Evolutionary conservation across 768 basidiomycete genomes (phyloP), one percentile per base, ranked within the genome.

Genomic region (Collybia mongolica): DNA sequence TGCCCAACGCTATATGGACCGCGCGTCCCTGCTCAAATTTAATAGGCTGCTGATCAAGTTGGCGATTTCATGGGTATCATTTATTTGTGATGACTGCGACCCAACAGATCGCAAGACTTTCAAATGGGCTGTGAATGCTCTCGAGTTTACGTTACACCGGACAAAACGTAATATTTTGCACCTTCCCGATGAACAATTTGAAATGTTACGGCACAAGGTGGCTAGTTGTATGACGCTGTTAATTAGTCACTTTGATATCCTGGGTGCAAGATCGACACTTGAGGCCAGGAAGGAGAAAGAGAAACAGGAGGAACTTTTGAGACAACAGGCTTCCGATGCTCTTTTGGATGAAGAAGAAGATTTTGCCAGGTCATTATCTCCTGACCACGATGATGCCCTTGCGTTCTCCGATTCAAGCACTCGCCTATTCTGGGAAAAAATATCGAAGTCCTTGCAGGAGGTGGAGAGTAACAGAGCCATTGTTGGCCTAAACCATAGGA

Each of bases 31-130:
- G 46, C 72, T 79, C 57, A 86, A 88, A 56, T 96, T 97, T 69
- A 88, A 90, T 62, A 82, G 88, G 6, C 77, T 88, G 3, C 76
- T 98, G 28, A 88, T 95, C 67, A 87, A 84, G 53, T 80, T 98
- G 46, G 93, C 95, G 8, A 98, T 98, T 59, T 89, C 91, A 11
- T 99, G 96, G 96, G 92, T 98, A 28, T 88, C 93, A 39, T 98
- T 99, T 75, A 96, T 98, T 55, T 97, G 93, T 70, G 94, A 98
- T 62, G 92, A 95, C 60, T 99, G 97, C 71, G 91, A 97, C 59
- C 93, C 95, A 6, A 88, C 91, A 28, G 95, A 98, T 66, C 82
- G 93, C 50, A 90, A 87, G 66, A 98, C 93, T 0, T 99, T 99
- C 79, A 88, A 90, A 64, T 98, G 95, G 95, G 95, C 97, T 6